A percentile compares a stretch with the other conserved stretches of the same genome.
These are phyloP conservation scores for Cystobasidium slooffiae DNA, from an alignment of 1,284 basidiomycete species.

Conservation along the genomic window DNA sequence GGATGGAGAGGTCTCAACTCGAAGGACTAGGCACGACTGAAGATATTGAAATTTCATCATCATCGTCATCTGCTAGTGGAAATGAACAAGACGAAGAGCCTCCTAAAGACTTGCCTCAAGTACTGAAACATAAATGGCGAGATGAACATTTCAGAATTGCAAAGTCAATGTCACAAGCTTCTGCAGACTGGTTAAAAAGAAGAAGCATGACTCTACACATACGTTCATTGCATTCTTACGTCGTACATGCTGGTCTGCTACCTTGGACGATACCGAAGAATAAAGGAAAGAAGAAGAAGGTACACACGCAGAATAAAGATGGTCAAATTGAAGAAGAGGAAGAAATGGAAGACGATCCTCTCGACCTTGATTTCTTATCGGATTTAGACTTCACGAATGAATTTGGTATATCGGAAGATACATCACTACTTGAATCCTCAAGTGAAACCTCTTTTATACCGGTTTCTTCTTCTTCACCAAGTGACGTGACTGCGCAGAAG, in stretches of 20 bases:
- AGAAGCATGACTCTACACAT: conserved; percentile 75
- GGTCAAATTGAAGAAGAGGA: conserved; percentile 9
- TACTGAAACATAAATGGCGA: conserved; percentile 61
- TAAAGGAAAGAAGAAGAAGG: conserved; percentile 22
- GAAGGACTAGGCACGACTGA: conserved; percentile 3
- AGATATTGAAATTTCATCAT: background rate
- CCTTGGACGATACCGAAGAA: conserved; percentile 57
- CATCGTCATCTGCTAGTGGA: background rate
- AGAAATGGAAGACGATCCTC: background rate
- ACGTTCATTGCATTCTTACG: conserved; percentile 73
- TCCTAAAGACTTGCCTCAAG: conserved; percentile 42
- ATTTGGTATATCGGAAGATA: conserved; percentile 14
- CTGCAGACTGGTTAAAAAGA: conserved; percentile 70
- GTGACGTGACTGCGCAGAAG: background rate
- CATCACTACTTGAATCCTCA: conserved; percentile 1
- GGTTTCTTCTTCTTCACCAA: background rate
- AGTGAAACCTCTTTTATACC: conserved; percentile 12
- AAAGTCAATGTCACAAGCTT: conserved; percentile 63
- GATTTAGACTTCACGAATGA: conserved; percentile 27
- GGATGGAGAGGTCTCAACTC: conserved; percentile 62
- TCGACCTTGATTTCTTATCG: background rate
- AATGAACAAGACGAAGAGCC: conserved; percentile 23
- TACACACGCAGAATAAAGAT: conserved; percentile 22
- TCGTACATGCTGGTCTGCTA: conserved; percentile 82
- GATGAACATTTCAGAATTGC: conserved; percentile 77